Evolutionary conservation across 2,329 filamentous ascomycete species (phyloP).

Genomic region (Alternaria incomplexa): DNA sequence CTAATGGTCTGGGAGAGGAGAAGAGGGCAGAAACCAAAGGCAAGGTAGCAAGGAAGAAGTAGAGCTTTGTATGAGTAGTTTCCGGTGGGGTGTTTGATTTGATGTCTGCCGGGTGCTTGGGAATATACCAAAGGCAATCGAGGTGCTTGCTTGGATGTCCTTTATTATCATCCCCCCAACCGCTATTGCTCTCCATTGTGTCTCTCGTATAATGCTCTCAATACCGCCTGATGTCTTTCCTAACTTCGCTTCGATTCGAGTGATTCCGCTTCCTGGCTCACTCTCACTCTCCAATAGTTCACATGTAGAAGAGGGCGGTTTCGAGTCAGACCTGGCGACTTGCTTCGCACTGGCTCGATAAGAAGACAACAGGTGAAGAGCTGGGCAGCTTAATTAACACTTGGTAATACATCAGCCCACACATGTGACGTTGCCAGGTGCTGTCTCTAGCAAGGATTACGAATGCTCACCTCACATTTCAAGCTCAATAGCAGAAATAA

Average conservation of each 20-base stretch:
- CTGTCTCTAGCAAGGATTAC: background rate
- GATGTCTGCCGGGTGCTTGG: background rate
- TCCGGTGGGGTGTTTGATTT: background rate
- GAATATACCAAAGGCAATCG: background rate
- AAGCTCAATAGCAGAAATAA: background rate
- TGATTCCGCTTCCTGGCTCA: background rate
- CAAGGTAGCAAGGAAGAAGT: background rate
- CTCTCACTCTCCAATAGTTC: background rate
- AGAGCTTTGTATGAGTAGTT: background rate
- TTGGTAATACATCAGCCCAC: background rate
- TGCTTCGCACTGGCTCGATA: background rate
- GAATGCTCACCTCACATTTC: background rate
- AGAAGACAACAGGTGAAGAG: background rate
- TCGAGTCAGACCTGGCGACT: background rate
- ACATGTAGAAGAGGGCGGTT: background rate
- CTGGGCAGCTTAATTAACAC: background rate
- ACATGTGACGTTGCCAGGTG: background rate
- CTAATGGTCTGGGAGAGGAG: constrained; percentile 95
- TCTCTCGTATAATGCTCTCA: background rate
- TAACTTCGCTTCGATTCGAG: background rate
- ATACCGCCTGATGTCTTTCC: background rate
- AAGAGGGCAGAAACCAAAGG: constrained; percentile 48
- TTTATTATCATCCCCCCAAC: background rate
- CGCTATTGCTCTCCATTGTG: background rate
- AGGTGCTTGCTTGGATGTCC: background rate